Evolutionary conservation across 805 yeast species (phyloP).

Genomic region (Barnettozyma populi): DNA sequence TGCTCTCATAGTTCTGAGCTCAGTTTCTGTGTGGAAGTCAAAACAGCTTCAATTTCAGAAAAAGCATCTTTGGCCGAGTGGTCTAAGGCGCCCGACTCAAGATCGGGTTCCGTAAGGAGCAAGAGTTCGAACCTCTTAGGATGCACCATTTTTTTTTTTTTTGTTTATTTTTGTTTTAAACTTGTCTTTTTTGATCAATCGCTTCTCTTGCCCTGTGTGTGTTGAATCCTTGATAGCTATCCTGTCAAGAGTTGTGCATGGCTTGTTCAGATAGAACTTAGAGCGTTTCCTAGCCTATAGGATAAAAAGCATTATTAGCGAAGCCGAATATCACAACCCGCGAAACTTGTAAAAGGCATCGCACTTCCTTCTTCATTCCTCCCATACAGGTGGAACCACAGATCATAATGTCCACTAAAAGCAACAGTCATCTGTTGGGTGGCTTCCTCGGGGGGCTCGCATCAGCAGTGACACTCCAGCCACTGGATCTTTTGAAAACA

Average conservation of each 20-base stretch:
- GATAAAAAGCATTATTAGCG: too few species aligned
- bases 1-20: too few species aligned
- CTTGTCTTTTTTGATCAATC: too few species aligned
- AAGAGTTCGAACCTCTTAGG: slow-evolving; percentile 4
- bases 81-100: slow-evolving; percentile 4
- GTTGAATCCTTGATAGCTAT: too few species aligned
- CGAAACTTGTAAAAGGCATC: background rate
- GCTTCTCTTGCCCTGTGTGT: too few species aligned
- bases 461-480: slow-evolving; percentile 77
- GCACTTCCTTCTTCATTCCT: background rate
- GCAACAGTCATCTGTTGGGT: slow-evolving; percentile 51
- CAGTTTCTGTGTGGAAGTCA: too few species aligned
- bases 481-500: slow-evolving; percentile 84
- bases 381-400: background rate
- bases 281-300: too few species aligned
- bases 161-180: background rate
- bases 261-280: too few species aligned
- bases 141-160: slow-evolving; percentile 2
- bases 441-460: slow-evolving; percentile 85
- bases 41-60: background rate
- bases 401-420: background rate
- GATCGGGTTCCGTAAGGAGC: slow-evolving; percentile 4
- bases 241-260: too few species aligned
- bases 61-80: slow-evolving; percentile 4
- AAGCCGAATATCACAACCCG: background rate